Base-by-base conservation (phyloP, 2,329 filamentous ascomycete genomes). In the Kalmusia sp. region DNA sequence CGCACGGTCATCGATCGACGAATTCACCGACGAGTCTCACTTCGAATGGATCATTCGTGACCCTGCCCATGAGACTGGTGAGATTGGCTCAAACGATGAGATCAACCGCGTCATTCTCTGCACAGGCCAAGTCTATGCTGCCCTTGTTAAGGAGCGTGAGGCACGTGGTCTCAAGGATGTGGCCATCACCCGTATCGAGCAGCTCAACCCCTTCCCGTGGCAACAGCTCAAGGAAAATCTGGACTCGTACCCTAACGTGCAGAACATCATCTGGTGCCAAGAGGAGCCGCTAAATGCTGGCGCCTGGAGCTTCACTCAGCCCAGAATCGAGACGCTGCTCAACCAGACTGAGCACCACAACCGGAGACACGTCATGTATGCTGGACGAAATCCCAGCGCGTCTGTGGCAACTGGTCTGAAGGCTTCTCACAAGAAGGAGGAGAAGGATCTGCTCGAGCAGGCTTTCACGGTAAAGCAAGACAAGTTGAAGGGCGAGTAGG, bases 171-270 rank as follows among this genome's bases (percentile, higher is more conserved):
- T 96, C 73, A 92, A 92, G 77, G 89, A 97, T 73, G 90, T 93
- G 17, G 95, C 93, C 70, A 89, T 99, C 74, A 97, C 93, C 19
- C 92, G 95, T 73, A 87, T 99, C 64, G 95, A 99, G 82, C 95
- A 99, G 80, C 86, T 99, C 56, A 93, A 99, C 81, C 95, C 95
- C 70, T 99, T 99, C 91, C 95, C 95, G 46, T 99, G 95, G 93
- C 88, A 93, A 68, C 92, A 95, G 78, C 86, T 99, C 50, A 91
- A 90, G 82, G 93, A 98, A 77, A 98, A 98, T 82, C 85, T 99
- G 49, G 93, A 99, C 82, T 87, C 82, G 77, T 99, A 99, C 82
- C 92, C 93, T 74, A 99, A 99, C 77, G 93, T 93, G 67, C 91
- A 97, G 84, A 93, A 92, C 61, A 92, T 99, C 63, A 92, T 99